These are phyloP conservation scores for Canavalia gladiata DNA, from an alignment of 306 rosid genomes.

Conservation along the genomic window DNA sequence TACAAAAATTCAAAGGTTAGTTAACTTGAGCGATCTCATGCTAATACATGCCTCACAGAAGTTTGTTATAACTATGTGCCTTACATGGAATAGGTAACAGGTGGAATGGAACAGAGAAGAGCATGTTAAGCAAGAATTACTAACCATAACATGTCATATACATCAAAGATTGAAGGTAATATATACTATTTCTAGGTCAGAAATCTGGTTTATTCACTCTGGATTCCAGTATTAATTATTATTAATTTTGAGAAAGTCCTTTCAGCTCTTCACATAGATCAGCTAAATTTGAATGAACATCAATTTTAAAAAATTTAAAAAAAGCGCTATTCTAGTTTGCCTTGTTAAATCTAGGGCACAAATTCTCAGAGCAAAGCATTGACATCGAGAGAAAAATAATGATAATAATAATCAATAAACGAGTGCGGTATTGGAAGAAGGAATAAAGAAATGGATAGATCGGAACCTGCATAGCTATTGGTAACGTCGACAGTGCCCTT, in stretches of 20 bases:
- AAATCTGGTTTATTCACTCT: slow-evolving; percentile 21
- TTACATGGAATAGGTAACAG: background rate
- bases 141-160: background rate
- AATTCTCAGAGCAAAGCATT: background rate
- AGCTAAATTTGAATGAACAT: background rate
- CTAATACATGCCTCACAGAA: background rate
- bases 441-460: slow-evolving; percentile 17
- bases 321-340: background rate
- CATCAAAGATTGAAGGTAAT: background rate
- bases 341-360: slow-evolving; percentile 32
- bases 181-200: background rate
- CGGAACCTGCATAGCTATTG: slow-evolving; percentile 88
- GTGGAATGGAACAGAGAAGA: background rate
- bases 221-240: slow-evolving; percentile 1
- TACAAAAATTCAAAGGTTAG: background rate
- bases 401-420: background rate
- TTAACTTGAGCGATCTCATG: background rate
- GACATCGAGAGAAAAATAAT: background rate
- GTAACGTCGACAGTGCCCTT: slow-evolving; percentile 89
- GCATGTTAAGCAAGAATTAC: background rate
- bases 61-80: background rate
- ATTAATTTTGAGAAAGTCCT: background rate
- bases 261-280: slow-evolving; percentile 22
- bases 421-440: background rate
- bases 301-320: background rate